Percentiles rank a stretch among this genome's conserved stretches.
These are phyloP conservation scores for Sclerotinia trifoliorum DNA, from an alignment of 2,329 filamentous ascomycete species.

Conservation along the genomic window DNA sequence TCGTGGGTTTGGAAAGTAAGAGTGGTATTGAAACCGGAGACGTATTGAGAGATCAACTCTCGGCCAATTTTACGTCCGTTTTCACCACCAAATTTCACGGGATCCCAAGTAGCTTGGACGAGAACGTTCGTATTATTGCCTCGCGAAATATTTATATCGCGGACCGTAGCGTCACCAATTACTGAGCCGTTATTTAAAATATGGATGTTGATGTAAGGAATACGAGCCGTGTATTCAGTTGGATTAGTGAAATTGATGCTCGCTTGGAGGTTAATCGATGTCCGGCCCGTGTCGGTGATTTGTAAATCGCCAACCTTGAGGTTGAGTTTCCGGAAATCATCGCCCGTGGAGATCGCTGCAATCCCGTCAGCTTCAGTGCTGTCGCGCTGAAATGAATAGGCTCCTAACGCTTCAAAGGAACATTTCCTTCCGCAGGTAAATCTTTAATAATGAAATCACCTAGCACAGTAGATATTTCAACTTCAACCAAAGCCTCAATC, in stretches of 20 bases:
- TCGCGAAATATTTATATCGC: constrained; percentile 59
- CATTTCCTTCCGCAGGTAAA: constrained; percentile 79
- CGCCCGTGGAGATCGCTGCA: constrained; percentile 59
- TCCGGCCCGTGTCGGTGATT: constrained; percentile 69
- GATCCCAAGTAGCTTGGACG: constrained; percentile 73
- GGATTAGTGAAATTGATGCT: constrained; percentile 85
- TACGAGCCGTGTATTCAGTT: constrained; percentile 75
- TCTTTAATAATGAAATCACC: constrained; percentile 78
- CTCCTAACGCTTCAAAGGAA: constrained; percentile 91
- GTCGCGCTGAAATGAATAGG: constrained; percentile 47
- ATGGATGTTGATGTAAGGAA: constrained; percentile 80
- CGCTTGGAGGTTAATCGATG: constrained; percentile 69
- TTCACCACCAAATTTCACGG: constrained; percentile 59
- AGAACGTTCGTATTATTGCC: constrained; percentile 71
- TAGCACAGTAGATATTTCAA: constrained; percentile 76
- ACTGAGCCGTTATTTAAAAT: constrained; percentile 70
- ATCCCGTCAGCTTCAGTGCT: constrained; percentile 40
- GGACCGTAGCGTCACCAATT: constrained; percentile 71
- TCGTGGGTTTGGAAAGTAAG: constrained; percentile 71
- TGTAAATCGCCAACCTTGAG: constrained; percentile 70
- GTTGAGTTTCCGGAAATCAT: constrained; percentile 46
- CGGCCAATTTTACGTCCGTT: constrained; percentile 61
- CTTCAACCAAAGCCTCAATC: constrained; percentile 78
- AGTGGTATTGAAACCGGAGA: constrained; percentile 84
- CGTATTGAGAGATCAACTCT: constrained; percentile 77